These are phyloP conservation scores for Trichoderma gracile DNA, from an alignment of 2,329 filamentous ascomycete genomes.

Conservation along the genomic window DNA sequence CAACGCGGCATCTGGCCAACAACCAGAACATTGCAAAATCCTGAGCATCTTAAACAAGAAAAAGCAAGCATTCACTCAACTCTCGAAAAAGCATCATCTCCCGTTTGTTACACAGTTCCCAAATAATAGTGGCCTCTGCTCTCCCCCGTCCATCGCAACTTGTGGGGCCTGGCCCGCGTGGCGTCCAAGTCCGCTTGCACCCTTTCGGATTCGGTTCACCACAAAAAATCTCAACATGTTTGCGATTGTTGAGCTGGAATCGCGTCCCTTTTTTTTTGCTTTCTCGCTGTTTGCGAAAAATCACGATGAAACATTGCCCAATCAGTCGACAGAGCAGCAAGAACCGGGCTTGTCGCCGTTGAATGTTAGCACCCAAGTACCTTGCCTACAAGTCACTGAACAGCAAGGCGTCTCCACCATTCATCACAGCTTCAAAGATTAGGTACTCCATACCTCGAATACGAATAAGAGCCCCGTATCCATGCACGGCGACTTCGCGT, in stretches of 20 bases:
- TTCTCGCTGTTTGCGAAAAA: not conserved
- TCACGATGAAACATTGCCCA: too few species aligned
- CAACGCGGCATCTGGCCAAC: too few species aligned
- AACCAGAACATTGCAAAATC: too few species aligned
- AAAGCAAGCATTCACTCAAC: not conserved
- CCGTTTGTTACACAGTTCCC: too few species aligned
- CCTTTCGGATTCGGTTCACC: not conserved
- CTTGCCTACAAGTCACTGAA: too few species aligned
- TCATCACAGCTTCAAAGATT: too few species aligned
- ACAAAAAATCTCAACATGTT: slow-evolving; percentile 21
- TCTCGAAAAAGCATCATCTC: not conserved
- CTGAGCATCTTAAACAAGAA: too few species aligned
- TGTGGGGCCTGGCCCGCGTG: slow-evolving; percentile 14
- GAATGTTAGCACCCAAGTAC: not conserved
- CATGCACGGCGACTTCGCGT: not conserved
- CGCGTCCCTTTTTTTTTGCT: not conserved
- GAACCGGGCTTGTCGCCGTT: too few species aligned
- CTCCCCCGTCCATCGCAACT: too few species aligned
- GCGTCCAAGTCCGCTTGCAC: not conserved
- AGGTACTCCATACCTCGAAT: not conserved
- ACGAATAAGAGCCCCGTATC: slow-evolving; percentile 8
- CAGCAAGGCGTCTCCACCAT: too few species aligned
- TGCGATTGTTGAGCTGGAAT: slow-evolving; percentile 20
- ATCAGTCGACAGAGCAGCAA: too few species aligned
- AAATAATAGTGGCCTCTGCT: too few species aligned